Evolutionary conservation across 805 yeast genomes (phyloP).

Genomic region (Vanderwaltozyma verrucispora): DNA sequence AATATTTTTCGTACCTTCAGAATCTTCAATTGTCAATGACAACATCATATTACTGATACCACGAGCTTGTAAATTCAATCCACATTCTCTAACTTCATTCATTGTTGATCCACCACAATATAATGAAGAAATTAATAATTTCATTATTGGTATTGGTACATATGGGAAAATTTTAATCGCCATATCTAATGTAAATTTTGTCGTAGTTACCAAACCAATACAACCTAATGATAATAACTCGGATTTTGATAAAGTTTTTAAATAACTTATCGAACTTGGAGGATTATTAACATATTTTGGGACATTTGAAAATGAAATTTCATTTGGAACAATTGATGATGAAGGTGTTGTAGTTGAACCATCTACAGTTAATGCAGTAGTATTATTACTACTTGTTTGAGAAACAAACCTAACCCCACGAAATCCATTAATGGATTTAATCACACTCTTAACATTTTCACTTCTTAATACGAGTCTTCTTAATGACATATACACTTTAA

Average conservation of each 20-base stretch:
- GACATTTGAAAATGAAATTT: background rate
- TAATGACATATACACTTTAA: too few relatives aligned
- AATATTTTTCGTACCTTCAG: slow-evolving; percentile 61
- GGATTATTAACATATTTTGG: too few relatives aligned
- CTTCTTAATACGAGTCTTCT: too few relatives aligned
- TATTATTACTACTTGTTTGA: too few relatives aligned
- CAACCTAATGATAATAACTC: slow-evolving; percentile 56
- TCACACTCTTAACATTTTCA: too few relatives aligned
- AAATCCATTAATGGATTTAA: too few relatives aligned
- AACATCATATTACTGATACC: slow-evolving; percentile 93
- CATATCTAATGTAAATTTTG: slow-evolving; percentile 48
- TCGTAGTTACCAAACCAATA: slow-evolving; percentile 60
- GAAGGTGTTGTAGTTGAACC: too few relatives aligned
- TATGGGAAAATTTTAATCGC: slow-evolving; percentile 62
- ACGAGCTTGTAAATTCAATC: slow-evolving; percentile 51
- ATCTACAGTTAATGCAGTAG: too few relatives aligned
- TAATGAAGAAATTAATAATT: slow-evolving; percentile 63
- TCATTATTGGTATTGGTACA: slow-evolving; percentile 62
- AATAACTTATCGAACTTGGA: slow-evolving; percentile 29
- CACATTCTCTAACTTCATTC: slow-evolving; percentile 60
- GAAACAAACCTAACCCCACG: too few relatives aligned
- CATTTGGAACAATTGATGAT: too few relatives aligned
- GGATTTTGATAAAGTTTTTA: slow-evolving; percentile 41
- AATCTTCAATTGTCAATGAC: slow-evolving; percentile 87
- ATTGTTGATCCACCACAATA: slow-evolving; percentile 88